Evolutionary conservation across 345 rosid species (phyloP).

Genomic region (Mercurialis annua): DNA sequence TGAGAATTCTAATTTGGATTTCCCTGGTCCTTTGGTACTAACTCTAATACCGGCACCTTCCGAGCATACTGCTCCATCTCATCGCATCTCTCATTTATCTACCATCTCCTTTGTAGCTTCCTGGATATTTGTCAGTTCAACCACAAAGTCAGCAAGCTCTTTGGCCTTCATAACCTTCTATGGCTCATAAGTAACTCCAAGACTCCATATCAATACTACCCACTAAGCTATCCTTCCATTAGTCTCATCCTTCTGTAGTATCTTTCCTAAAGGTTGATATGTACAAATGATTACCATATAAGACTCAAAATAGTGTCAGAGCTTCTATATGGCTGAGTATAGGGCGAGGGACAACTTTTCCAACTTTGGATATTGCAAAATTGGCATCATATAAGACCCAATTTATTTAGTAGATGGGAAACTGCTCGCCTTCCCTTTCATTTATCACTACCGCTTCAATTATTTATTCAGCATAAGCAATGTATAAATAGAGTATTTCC

Average conservation of each 20-base stretch:
- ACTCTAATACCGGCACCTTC: neutral
- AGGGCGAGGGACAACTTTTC: neutral
- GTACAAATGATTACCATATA: neutral
- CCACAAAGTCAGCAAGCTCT: neutral
- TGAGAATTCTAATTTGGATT: too few relatives aligned
- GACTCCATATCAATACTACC: neutral
- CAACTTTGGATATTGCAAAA: neutral
- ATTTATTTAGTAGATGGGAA: neutral
- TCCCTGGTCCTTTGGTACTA: neutral
- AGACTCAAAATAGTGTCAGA: neutral
- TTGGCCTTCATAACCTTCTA: neutral
- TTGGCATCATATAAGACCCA: neutral
- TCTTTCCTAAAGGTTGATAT: neutral
- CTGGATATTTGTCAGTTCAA: too few relatives aligned
- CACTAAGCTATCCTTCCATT: neutral
- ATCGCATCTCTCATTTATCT: neutral
- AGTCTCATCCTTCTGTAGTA: neutral
- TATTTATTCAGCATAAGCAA: neutral
- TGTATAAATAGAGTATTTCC: neutral
- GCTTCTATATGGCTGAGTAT: neutral
- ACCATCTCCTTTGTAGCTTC: too few relatives aligned
- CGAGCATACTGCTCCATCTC: neutral
- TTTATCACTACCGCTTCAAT: neutral
- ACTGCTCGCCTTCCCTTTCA: neutral
- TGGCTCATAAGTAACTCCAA: neutral